A percentile compares a stretch with the other conserved stretches of the same genome.
phyloP scores from a whole-genome alignment of 192 early-diverging fungal species.

The Globomyces pollinis-pini region DNA sequence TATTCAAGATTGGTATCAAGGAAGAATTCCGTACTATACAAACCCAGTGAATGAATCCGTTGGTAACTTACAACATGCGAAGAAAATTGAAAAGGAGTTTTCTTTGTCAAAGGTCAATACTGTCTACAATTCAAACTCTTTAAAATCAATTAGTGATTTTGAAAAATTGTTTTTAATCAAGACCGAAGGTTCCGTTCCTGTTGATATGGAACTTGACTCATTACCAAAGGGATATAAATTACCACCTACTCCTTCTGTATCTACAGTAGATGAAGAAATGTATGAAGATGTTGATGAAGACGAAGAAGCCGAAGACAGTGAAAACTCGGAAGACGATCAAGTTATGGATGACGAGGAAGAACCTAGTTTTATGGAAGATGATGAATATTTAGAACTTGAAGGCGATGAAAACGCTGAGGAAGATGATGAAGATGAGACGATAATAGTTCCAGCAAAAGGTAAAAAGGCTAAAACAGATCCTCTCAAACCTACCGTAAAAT shows the following conservation, averaged over 20 bases:
- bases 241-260: not conserved
- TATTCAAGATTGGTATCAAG: slow-evolving; percentile 6
- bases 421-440: slow-evolving; percentile 3
- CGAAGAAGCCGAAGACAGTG: not conserved
- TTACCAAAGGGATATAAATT: slow-evolving; percentile 8
- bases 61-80: not conserved
- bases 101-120: not conserved
- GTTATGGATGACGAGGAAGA: not conserved
- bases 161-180: slow-evolving; percentile 3
- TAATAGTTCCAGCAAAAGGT: too few relatives aligned
- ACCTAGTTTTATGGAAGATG: not conserved
- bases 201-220: not conserved
- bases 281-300: slow-evolving; percentile 4
- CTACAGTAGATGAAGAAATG: not conserved
- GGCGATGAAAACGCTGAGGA: not conserved
- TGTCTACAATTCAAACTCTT: not conserved
- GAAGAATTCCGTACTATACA: slow-evolving; percentile 3
- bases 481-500: too few relatives aligned
- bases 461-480: too few relatives aligned
- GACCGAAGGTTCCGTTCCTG: not conserved
- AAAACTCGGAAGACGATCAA: not conserved
- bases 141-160: not conserved
- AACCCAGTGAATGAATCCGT: not conserved
- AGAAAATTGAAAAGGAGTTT: not conserved
- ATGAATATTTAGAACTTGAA: slow-evolving; percentile 1